These are phyloP conservation scores for Suhomyces prunicola DNA, from an alignment of 805 yeast species.

Conservation along the genomic window DNA sequence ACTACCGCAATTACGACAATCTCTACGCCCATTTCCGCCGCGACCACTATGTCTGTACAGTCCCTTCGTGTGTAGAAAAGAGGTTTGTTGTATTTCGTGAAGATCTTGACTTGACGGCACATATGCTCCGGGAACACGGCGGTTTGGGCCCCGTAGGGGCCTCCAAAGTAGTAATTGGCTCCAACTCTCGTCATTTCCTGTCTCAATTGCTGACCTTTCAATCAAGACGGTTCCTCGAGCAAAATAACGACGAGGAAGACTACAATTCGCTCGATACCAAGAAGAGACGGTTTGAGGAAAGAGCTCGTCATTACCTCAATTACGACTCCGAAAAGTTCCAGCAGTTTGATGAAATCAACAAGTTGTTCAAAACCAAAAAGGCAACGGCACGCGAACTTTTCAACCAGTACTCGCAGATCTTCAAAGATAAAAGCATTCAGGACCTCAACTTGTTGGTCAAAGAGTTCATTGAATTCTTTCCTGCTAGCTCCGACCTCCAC, in stretches of 20 bases:
- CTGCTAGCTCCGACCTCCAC: conserved; percentile 43
- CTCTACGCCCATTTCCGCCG: conserved; percentile 70
- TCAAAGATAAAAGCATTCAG: conserved; percentile 36
- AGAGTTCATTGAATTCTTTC: conserved; percentile 59
- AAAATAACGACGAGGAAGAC: conserved; percentile 22
- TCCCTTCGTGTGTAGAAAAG: conserved; percentile 76
- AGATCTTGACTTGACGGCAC: conserved; percentile 82
- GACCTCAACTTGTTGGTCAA: conserved; percentile 57
- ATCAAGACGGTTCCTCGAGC: conserved; percentile 14
- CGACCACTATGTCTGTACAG: conserved; percentile 75
- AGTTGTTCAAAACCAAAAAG: conserved; percentile 42
- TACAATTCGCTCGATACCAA: conserved; percentile 48
- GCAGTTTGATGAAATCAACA: conserved; percentile 49
- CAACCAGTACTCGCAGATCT: conserved; percentile 45
- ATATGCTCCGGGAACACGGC: conserved; percentile 80
- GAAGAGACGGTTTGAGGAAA: conserved; percentile 67
- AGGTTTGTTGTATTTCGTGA: conserved; percentile 90
- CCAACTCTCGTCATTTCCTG: conserved; percentile 41
- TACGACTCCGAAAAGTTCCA: conserved; percentile 47
- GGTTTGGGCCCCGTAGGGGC: conserved; percentile 44
- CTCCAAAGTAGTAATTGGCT: conserved; percentile 40
- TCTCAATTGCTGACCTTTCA: conserved; percentile 63
- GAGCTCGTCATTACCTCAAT: conserved; percentile 77
- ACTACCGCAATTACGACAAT: conserved; percentile 72
- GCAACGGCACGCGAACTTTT: conserved; percentile 49